Base-by-base conservation (phyloP, 495 filamentous ascomycete species). In the Darksidea phi region DNA sequence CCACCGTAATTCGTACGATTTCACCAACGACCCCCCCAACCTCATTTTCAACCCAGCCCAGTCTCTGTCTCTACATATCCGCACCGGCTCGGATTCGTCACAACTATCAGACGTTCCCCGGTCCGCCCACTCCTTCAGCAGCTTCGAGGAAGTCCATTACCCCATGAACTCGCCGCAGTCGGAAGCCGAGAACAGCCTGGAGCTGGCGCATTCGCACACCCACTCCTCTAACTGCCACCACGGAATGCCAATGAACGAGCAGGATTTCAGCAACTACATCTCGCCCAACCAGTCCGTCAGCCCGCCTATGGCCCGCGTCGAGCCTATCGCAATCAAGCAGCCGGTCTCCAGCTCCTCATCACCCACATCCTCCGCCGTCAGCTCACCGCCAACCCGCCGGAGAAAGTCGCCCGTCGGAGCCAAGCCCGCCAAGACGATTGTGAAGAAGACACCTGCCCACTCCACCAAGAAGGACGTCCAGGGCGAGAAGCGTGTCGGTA, bases 401-500 rank as follows among this genome's bases (percentile, higher is more conserved):
- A 82, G 86, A 59, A 95, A 90, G 76, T 92, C 87, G 28, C 82
- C 86, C 51, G 23, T 52, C 17, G 63, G 57, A 20, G 36, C 42
- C 28, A 95, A 94, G 76, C 80, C 84, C 15, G 83, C 88, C 11
- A 93, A 95, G 73, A 80, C 88, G 42, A 87, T 92, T 69, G 87
- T 90, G 58, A 73, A 73, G 69, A 73, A 72, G 65, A 67, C 48
- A 46, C 85, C 89, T 67, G 86, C 86, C 47, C 79, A 81, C 8
- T 86, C 88, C 43, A 84, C 79, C 38, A 84, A 85, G 46, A 95
- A 94, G 76, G 88, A 90, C 68, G 83, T 87, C 50, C 79, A 79
- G 7, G 83, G 82, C 23, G 90, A 96, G 80, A 96, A 96, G 83
- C 88, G 88, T 62, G 88, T 96, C 37, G 91, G 91, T 45, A 84